Percentiles rank a stretch among this genome's conserved stretches.
These are phyloP conservation scores for Adansonia digitata DNA, from an alignment of 345 rosid species.

Conservation along the genomic window DNA sequence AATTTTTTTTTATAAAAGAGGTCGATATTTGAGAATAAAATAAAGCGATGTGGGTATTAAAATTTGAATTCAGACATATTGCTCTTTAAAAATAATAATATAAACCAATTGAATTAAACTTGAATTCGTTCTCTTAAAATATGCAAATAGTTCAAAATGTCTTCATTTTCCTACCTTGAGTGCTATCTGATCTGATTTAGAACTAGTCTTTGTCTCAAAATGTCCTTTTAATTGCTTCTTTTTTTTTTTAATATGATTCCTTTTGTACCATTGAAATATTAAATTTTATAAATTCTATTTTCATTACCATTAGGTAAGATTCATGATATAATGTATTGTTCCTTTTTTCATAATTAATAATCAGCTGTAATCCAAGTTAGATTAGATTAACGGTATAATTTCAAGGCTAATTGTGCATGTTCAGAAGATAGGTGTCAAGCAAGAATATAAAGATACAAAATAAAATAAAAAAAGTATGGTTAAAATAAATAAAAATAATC, in stretches of 20 bases:
- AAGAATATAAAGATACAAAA: neutral
- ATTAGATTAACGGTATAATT: neutral
- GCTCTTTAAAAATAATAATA: no score
- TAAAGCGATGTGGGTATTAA: neutral
- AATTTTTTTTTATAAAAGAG: no score
- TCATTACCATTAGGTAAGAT: neutral
- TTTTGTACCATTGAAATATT: neutral
- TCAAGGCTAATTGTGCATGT: neutral
- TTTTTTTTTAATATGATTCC: conserved; percentile 4
- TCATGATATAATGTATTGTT: neutral
- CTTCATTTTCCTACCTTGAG: neutral
- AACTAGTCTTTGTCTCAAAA: neutral
- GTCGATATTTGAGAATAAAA: neutral
- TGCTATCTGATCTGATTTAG: conserved; percentile 8
- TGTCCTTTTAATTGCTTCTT: neutral
- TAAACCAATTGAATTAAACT: no score
- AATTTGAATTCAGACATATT: neutral
- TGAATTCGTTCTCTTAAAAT: neutral
- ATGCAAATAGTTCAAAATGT: neutral
- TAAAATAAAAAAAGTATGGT: neutral
- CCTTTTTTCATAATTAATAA: neutral
- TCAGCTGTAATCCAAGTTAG: neutral
- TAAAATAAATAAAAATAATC: neutral
- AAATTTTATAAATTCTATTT: neutral
- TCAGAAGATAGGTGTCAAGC: neutral